A percentile compares a stretch with the other conserved stretches of the same genome.
Conservation (phyloP, 192 early-diverging fungal genomes). For the Podila verticillata region DNA sequence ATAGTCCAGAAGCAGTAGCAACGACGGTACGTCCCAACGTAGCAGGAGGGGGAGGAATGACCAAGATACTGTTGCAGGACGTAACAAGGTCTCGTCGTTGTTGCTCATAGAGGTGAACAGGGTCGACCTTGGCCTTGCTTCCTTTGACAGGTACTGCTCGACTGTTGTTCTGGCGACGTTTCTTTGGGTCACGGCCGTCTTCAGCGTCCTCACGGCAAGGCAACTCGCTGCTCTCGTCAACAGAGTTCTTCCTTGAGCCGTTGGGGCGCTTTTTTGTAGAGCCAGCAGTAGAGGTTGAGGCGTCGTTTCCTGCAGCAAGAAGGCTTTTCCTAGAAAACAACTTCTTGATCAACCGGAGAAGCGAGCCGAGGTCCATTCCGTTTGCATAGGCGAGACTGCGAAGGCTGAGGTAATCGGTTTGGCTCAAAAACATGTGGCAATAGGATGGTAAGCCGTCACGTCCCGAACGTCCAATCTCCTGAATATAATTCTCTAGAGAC, state of each 20-base stretch:
- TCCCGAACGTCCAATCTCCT: conserved; percentile 79
- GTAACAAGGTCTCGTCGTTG: conserved; percentile 7
- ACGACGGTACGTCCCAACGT: too few species aligned
- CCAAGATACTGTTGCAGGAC: conserved; percentile 18
- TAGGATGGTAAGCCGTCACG: conserved; percentile 62
- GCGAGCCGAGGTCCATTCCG: conserved; percentile 41
- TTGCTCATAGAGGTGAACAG: not conserved
- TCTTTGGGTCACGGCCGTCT: conserved; percentile 8
- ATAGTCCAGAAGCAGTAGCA: not conserved
- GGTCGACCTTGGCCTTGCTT: not conserved
- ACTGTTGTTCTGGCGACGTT: conserved; percentile 31
- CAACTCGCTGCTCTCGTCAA: too few species aligned
- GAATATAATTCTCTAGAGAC: conserved; percentile 79
- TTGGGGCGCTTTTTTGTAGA: too few species aligned
- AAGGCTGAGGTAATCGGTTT: conserved; percentile 53
- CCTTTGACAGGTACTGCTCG: conserved; percentile 10
- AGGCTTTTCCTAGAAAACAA: conserved; percentile 37
- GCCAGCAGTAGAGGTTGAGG: not conserved
- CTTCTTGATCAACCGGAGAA: conserved; percentile 38
- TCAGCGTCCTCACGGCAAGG: not conserved
- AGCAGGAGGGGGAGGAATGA: conserved; percentile 17
- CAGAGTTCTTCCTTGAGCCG: too few species aligned
- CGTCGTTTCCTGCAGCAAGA: not conserved
- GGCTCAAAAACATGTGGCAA: conserved; percentile 63
- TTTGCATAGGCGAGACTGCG: conserved; percentile 58